A percentile compares a stretch with the other conserved stretches of the same genome.
These are phyloP conservation scores for Curvularia spicifera DNA, from an alignment of 2,329 filamentous ascomycete species.

Conservation along the genomic window DNA sequence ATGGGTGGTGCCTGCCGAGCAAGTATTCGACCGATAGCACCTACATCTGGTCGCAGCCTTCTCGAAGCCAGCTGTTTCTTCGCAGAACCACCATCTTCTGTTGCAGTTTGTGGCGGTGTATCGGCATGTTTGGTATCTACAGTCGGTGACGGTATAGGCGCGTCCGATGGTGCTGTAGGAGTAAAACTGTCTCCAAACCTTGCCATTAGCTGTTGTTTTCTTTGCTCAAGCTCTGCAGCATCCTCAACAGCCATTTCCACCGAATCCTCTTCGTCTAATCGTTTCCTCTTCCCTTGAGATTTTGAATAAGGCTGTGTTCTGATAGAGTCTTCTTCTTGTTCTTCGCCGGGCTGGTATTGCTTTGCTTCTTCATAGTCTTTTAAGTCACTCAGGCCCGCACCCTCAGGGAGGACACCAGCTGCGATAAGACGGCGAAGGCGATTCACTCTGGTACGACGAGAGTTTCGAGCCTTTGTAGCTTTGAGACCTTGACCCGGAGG, in stretches of 20 bases:
- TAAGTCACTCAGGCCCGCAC: slow-evolving; percentile 61
- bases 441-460: slow-evolving; percentile 58
- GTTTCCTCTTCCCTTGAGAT: slow-evolving; percentile 33
- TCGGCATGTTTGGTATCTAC: slow-evolving; percentile 8
- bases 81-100: slow-evolving; percentile 4
- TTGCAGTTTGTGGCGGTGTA: neutral
- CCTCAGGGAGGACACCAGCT: slow-evolving; percentile 58
- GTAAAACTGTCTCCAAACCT: slow-evolving; percentile 16
- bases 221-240: slow-evolving; percentile 27
- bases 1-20: slow-evolving; percentile 36
- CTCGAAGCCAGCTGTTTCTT: slow-evolving; percentile 25
- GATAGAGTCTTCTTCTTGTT: neutral
- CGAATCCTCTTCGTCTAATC: slow-evolving; percentile 30
- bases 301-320: slow-evolving; percentile 15
- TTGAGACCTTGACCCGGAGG: slow-evolving; percentile 59
- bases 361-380: slow-evolving; percentile 54
- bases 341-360: neutral
- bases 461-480: slow-evolving; percentile 63
- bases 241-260: slow-evolving; percentile 13
- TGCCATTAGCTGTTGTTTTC: slow-evolving; percentile 35
- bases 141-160: slow-evolving; percentile 3
- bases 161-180: slow-evolving; percentile 2
- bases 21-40: slow-evolving; percentile 41
- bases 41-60: slow-evolving; percentile 35
- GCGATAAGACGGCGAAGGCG: slow-evolving; percentile 61